Evolutionary conservation across 768 basidiomycete species (phyloP).

Genomic region (Agrocybe chaxingu): DNA sequence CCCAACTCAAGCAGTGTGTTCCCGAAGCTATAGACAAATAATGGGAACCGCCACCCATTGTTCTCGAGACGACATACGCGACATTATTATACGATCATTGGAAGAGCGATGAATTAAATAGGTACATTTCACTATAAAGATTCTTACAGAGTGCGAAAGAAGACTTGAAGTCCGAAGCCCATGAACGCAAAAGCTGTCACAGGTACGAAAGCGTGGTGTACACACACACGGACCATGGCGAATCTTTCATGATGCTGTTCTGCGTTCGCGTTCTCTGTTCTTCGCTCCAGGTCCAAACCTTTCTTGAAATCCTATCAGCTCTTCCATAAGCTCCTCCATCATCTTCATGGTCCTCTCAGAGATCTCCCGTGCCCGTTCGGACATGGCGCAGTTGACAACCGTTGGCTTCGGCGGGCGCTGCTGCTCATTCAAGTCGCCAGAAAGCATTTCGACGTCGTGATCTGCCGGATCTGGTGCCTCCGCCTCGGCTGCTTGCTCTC

Average conservation of each 20-base stretch:
- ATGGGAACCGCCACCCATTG: too few relatives aligned
- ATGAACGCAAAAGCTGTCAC: not conserved
- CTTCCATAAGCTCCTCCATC: slow-evolving; percentile 91
- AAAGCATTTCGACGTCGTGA: slow-evolving; percentile 29
- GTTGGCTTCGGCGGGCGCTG: slow-evolving; percentile 4
- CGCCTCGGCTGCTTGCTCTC: slow-evolving; percentile 22
- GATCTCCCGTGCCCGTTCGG: slow-evolving; percentile 21
- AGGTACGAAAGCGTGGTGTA: not conserved
- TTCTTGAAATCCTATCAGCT: slow-evolving; percentile 86
- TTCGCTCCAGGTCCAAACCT: slow-evolving; percentile 63
- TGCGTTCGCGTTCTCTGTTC: slow-evolving; percentile 50
- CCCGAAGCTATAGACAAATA: too few relatives aligned
- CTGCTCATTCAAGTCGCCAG: slow-evolving; percentile 16
- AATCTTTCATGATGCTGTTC: slow-evolving; percentile 23
- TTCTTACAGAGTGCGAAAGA: too few relatives aligned
- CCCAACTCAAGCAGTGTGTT: not conserved
- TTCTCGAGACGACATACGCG: too few relatives aligned
- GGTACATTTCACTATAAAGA: too few relatives aligned
- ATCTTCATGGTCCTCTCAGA: slow-evolving; percentile 61
- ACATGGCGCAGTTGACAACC: slow-evolving; percentile 18
- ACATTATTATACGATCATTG: too few relatives aligned
- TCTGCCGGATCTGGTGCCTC: slow-evolving; percentile 9
- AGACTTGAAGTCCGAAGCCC: not conserved
- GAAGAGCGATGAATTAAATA: too few relatives aligned
- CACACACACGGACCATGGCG: not conserved